Evolutionary conservation across 1,284 basidiomycete genomes (phyloP), one percentile per base, ranked within the genome.

Genomic region (Kalmanozyma brasiliensis): DNA sequence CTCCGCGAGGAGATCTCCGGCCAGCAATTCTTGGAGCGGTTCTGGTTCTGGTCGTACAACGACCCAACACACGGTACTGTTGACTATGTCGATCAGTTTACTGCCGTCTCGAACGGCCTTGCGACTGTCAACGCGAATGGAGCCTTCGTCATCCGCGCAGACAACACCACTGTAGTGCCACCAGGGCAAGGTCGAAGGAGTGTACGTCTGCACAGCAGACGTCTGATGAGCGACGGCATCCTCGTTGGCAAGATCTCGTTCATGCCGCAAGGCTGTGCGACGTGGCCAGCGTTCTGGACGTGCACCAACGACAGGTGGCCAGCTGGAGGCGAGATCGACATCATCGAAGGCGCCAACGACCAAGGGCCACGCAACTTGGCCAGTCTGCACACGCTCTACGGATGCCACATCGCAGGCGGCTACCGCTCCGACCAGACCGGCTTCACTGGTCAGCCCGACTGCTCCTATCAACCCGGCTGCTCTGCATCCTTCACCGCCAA

Each of bases 211-310:
- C 73, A 75, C 42, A 68, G 67, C 42, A 65, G 67, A 2, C 42
- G 61, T 16, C 19, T 49, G 42, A 58, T 73, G 30, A 55, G 61
- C 6, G 75, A 77, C 23, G 70, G 70, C 11, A 38, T 77, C 17
- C 42, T 73, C 24, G 69, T 75, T 3, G 56, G 58, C 24, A 73
- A 73, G 33, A 61, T 65, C 32, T 40, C 43, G 6, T 53, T 48
- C 42, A 72, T 73, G 55, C 73, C 73, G 0, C 57, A 60, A 20
- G 75, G 75, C 4, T 77, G 75, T 40, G 69, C 49, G 8, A 71
- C 71, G 1, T 80, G 79, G 79, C 79, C 79, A 0, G 79, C 79
- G 4, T 71, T 79, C 19, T 80, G 79, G 79, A 71, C 71, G 2
- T 61, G 67, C 42, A 64, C 59, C 11, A 52, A 36, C 8, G 53